These are phyloP conservation scores for Dothistroma septosporum DNA, from an alignment of 2,329 filamentous ascomycete genomes.

Conservation along the genomic window DNA sequence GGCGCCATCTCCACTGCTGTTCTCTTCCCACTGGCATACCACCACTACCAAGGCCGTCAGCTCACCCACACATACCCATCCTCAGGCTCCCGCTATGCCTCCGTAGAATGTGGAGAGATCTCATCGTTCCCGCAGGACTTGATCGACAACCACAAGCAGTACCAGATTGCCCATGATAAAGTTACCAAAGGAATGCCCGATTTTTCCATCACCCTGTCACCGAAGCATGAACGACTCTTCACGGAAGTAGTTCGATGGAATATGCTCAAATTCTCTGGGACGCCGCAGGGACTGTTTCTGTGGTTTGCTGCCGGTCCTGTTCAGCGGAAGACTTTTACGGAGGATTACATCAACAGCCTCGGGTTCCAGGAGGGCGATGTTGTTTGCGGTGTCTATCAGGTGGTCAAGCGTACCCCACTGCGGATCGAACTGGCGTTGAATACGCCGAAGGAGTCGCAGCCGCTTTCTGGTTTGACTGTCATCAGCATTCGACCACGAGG, in stretches of 20 bases:
- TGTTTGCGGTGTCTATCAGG: slow-evolving; percentile 21
- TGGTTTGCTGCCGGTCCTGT: slow-evolving; percentile 12
- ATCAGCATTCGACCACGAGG: slow-evolving; percentile 19
- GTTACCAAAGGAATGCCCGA: slow-evolving; percentile 17
- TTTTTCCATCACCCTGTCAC: slow-evolving; percentile 11
- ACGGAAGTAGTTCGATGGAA: slow-evolving; percentile 20
- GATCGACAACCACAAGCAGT: slow-evolving; percentile 17
- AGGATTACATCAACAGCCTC: slow-evolving; percentile 18
- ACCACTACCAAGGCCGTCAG: slow-evolving; percentile 20
- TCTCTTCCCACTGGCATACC: slow-evolving; percentile 16
- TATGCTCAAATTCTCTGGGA: slow-evolving; percentile 17
- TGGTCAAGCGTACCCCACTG: slow-evolving; percentile 17
- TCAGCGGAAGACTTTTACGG: slow-evolving; percentile 17
- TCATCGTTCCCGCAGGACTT: slow-evolving; percentile 16
- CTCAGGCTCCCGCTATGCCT: slow-evolving; percentile 15
- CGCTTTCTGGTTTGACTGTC: slow-evolving; percentile 15
- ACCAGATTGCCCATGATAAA: slow-evolving; percentile 21
- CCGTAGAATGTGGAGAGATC: slow-evolving; percentile 21
- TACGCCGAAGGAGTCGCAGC: not conserved
- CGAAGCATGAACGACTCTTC: slow-evolving; percentile 18
- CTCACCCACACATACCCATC: slow-evolving; percentile 19
- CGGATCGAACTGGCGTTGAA: slow-evolving; percentile 17
- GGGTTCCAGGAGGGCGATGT: slow-evolving; percentile 22
- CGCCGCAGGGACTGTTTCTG: slow-evolving; percentile 17
- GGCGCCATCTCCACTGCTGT: slow-evolving; percentile 18